Evolutionary conservation across 768 basidiomycete species (phyloP).

Genomic region (Tulasnella sp.): DNA sequence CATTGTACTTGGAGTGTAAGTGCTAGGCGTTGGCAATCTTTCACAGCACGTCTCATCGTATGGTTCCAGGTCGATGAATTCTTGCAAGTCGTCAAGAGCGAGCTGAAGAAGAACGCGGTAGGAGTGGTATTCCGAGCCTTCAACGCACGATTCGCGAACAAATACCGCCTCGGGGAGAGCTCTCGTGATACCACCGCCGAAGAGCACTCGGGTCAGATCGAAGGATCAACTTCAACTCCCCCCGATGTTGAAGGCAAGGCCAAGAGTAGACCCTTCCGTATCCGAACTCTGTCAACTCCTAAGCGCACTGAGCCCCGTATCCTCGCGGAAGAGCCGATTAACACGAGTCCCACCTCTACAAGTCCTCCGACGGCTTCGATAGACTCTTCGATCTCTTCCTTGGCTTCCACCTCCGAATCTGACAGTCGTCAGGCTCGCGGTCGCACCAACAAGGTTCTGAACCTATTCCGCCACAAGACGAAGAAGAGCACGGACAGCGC

Average conservation of each 20-base stretch:
- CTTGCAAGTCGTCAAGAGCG: slow-evolving; percentile 5
- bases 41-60: background rate
- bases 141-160: slow-evolving; percentile 7
- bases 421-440: background rate
- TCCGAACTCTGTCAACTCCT: background rate
- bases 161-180: slow-evolving; percentile 3
- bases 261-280: background rate
- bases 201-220: background rate
- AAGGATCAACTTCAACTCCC: background rate
- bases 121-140: slow-evolving; percentile 10
- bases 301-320: background rate
- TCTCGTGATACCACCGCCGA: background rate
- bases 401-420: background rate
- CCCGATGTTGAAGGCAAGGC: background rate
- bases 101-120: slow-evolving; percentile 12
- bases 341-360: background rate
- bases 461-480: background rate
- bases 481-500: slow-evolving; percentile 1
- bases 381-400: background rate
- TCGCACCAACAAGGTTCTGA: background rate
- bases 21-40: slow-evolving; percentile 6
- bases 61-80: slow-evolving; percentile 7
- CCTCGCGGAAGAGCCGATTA: background rate
- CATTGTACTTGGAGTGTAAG: slow-evolving; percentile 76
- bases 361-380: background rate